A percentile compares a stretch with the other conserved stretches of the same genome.
These are phyloP conservation scores for Ganoderma leucocontextum DNA, from an alignment of 1,284 basidiomycete genomes.

Conservation along the genomic window DNA sequence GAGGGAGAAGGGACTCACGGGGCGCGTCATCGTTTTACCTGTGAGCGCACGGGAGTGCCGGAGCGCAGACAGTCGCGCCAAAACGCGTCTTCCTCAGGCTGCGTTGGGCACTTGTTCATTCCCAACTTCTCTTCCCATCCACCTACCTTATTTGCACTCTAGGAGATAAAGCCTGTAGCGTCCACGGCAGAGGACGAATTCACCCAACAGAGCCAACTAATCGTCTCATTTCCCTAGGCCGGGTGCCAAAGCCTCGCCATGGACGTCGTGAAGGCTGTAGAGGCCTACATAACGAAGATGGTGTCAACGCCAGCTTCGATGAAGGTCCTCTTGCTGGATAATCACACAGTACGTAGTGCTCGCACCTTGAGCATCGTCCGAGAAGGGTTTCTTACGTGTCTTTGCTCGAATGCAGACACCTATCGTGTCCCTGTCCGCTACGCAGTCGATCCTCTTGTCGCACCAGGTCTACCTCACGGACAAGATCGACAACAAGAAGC, in stretches of 20 bases:
- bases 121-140: constrained; percentile 1
- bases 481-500: constrained; percentile 90
- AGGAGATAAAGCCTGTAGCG: neutral
- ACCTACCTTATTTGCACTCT: neutral
- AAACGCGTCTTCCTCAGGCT: constrained; percentile 16
- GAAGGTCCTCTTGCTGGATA: constrained; percentile 97
- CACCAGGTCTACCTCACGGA: constrained; percentile 99
- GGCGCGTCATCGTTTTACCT: neutral
- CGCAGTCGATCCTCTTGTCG: constrained; percentile 93
- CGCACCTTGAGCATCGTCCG: neutral
- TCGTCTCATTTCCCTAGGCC: constrained; percentile 1
- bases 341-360: constrained; percentile 80
- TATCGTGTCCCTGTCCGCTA: constrained; percentile 94
- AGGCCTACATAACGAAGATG: constrained; percentile 93
- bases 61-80: constrained; percentile 24
- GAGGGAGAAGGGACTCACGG: constrained; percentile 14
- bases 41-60: constrained; percentile 9
- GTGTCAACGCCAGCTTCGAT: constrained; percentile 88
- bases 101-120: constrained; percentile 17
- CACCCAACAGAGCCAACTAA: neutral
- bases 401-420: constrained; percentile 74
- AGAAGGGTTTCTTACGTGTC: neutral
- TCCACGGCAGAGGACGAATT: neutral
- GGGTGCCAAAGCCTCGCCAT: constrained; percentile 51
- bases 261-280: constrained; percentile 96